Conservation (phyloP, 164 flowering plant species). For the Annona cherimola region DNA sequence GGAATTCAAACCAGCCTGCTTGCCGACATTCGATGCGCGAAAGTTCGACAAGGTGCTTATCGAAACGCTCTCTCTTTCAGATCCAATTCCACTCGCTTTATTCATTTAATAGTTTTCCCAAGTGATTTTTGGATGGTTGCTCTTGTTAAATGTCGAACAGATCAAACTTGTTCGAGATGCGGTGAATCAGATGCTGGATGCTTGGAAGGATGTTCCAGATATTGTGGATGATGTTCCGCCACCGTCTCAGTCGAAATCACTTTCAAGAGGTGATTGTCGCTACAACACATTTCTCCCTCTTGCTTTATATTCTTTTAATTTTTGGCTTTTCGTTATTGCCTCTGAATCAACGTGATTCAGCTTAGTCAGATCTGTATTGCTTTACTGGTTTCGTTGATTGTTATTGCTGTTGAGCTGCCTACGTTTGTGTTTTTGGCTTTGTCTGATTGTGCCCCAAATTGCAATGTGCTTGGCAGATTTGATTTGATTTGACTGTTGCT, state of each 20-base stretch:
- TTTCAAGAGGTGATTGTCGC: constrained; percentile 51
- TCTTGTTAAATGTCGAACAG: background rate
- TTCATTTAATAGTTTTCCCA: background rate
- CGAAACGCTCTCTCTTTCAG: background rate
- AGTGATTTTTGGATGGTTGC: background rate
- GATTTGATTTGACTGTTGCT: too few relatives aligned
- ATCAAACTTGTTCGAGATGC: constrained; percentile 18
- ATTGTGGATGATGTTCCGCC: constrained; percentile 20
- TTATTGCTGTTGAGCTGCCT: background rate
- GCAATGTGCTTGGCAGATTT: too few relatives aligned
- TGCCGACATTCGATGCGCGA: constrained; percentile 55
- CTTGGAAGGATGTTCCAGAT: constrained; percentile 12
- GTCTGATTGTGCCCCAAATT: background rate
- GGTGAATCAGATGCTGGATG: constrained; percentile 16
- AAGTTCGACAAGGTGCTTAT: constrained; percentile 73
- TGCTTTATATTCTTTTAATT: background rate
- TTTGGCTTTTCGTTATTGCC: background rate
- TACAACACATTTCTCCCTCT: background rate
- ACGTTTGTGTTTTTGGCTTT: background rate
- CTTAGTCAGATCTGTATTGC: background rate
- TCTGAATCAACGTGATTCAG: background rate
- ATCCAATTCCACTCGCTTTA: background rate
- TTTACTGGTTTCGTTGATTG: background rate
- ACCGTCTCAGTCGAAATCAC: constrained; percentile 47
- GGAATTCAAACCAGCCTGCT: constrained; percentile 49